Evolutionary conservation across 108 stramenopile species (phyloP), one percentile per base, ranked within the genome.

Genomic region (Discostella pseudostelligera): DNA sequence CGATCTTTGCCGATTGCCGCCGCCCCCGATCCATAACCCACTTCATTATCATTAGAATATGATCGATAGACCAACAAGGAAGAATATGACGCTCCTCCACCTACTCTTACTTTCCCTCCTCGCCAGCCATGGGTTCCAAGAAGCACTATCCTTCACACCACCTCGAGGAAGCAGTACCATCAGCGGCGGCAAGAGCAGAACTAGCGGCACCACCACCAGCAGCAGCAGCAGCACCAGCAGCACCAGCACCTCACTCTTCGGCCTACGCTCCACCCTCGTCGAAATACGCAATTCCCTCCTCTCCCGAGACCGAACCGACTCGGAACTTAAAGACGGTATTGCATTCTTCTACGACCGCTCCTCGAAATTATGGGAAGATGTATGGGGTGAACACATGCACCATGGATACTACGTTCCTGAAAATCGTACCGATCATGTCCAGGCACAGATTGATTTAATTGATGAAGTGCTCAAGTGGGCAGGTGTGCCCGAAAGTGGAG

Each of bases 271-370:
- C 36, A 56, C 67, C 0, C 67, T 70, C 11, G 22, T 49, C 32
- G 77, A 87, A n/a, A 84, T 79, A 21, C 67, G 82, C 37, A 87
- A 92, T 75, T 84, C 83, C 25, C 14, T 92, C 8, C 56, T 86
- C 42, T 78, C 76, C 55, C 69, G 70, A 20, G 92, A 93, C 53
- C 76, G 88, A n/a, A 79, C 76, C n/a, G 77, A 85, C 13, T 73
- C 85, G 32, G 92, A 97, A 65, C 79, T 98, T 20, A 98, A 96
- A 70, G 81, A 88, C 22, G 97, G 96, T 10, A 98, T 98, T 72
- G 95, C 95, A 8, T 84, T 83, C 43, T 97, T 98, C 80, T 98
- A 98, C 70, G 97, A 98, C 72, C 81, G 89, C 1, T 87, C 87
- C 17, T 90, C 91, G 8, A 81, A 88, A 20, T 49, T 98, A 14